phyloP scores from a whole-genome alignment of 768 basidiomycete genomes.

The Calocera cornea region DNA sequence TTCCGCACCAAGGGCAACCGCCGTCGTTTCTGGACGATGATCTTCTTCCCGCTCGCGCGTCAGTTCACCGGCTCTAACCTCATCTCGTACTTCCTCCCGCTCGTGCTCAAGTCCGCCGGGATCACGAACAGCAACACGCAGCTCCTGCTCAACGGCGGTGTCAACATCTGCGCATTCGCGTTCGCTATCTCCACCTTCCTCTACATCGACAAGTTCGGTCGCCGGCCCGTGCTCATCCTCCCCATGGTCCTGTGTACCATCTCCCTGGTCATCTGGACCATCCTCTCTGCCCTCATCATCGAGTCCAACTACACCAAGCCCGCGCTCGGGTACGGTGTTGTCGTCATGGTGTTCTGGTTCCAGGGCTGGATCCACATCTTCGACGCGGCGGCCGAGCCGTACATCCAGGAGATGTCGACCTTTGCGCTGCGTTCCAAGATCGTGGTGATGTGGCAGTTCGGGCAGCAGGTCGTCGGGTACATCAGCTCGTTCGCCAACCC shows the following conservation, averaged over 20 bases:
- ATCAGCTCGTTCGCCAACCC: slow-evolving; percentile 75
- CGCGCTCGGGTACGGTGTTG: slow-evolving; percentile 11
- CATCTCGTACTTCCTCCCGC: slow-evolving; percentile 59
- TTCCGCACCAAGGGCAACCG: slow-evolving; percentile 54
- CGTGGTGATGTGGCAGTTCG: slow-evolving; percentile 43
- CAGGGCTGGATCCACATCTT: slow-evolving; percentile 50
- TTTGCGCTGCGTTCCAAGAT: slow-evolving; percentile 69
- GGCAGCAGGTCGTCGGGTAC: slow-evolving; percentile 49
- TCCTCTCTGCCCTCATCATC: not conserved
- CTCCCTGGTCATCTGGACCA: slow-evolving; percentile 38
- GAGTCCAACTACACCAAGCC: not conserved
- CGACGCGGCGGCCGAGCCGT: slow-evolving; percentile 53
- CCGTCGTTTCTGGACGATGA: slow-evolving; percentile 50
- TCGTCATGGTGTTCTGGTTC: slow-evolving; percentile 28
- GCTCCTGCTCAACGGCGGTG: slow-evolving; percentile 45
- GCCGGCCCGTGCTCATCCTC: slow-evolving; percentile 51
- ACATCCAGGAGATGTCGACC: slow-evolving; percentile 65
- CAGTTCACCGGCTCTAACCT: slow-evolving; percentile 65
- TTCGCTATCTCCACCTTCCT: slow-evolving; percentile 46
- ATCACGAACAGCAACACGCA: slow-evolving; percentile 41
- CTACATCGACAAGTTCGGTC: slow-evolving; percentile 52
- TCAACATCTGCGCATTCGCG: slow-evolving; percentile 58
- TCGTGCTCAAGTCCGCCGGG: slow-evolving; percentile 52
- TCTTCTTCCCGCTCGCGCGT: slow-evolving; percentile 56
- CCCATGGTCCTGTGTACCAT: slow-evolving; percentile 49